A percentile compares a stretch with the other conserved stretches of the same genome.
These are phyloP conservation scores for Solanum etuberosum DNA, from an alignment of 257 asterid genomes.

Conservation along the genomic window DNA sequence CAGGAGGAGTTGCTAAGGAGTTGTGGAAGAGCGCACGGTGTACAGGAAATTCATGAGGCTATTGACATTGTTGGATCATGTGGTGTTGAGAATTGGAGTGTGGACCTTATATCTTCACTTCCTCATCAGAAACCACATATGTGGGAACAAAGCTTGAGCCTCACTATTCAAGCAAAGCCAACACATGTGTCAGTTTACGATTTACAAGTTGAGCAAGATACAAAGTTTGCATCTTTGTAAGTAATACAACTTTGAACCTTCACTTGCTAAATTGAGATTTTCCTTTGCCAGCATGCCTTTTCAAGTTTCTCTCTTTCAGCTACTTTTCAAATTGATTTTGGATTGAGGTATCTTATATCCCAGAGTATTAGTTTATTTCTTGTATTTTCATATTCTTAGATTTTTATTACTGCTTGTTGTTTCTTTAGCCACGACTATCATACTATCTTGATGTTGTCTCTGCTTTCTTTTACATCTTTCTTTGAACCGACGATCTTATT, in stretches of 20 bases:
- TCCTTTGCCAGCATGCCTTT: neutral
- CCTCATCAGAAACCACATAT: conserved; percentile 63
- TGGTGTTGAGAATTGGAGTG: conserved; percentile 73
- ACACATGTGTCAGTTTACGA: conserved; percentile 88
- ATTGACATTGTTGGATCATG: conserved; percentile 53
- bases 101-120: conserved; percentile 88
- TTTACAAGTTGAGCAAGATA: conserved; percentile 80
- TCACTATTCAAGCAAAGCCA: conserved; percentile 48
- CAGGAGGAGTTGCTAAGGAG: conserved; percentile 70
- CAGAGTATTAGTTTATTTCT: neutral
- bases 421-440: neutral
- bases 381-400: neutral
- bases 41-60: conserved; percentile 62
- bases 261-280: neutral
- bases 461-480: neutral
- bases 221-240: conserved; percentile 78
- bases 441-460: neutral
- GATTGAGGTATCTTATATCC: neutral
- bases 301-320: neutral
- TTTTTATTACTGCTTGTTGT: neutral
- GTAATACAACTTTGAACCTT: conserved; percentile 2
- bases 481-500: neutral
- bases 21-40: conserved; percentile 94
- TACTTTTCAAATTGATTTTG: neutral
- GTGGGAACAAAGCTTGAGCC: conserved; percentile 91